Conservation (phyloP, 306 rosid species). For the Alnus rubra region DNA sequence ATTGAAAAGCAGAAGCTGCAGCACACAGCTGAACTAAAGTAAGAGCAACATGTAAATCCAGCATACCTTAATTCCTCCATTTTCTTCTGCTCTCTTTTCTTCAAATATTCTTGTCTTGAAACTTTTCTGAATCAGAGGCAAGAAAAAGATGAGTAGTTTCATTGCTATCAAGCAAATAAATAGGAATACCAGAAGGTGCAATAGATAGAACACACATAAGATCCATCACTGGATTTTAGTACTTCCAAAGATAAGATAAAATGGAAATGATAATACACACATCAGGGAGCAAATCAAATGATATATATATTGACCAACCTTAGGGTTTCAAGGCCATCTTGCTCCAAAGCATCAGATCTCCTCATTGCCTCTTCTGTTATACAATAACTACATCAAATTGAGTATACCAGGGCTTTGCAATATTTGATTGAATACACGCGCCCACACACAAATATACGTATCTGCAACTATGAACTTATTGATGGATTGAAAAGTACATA, state of each 20-base stretch:
- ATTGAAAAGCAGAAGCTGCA: conserved; percentile 16
- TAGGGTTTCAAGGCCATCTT: conserved; percentile 43
- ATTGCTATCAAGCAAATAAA: conserved; percentile 19
- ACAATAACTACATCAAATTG: conserved; percentile 37
- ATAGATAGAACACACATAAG: background rate
- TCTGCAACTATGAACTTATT: background rate
- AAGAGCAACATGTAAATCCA: conserved; percentile 11
- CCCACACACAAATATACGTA: too few relatives aligned
- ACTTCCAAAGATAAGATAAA: background rate
- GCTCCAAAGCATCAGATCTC: conserved; percentile 70
- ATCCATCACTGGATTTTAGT: background rate
- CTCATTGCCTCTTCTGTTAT: conserved; percentile 78
- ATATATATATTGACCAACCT: conserved; percentile 52
- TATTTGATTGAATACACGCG: too few relatives aligned
- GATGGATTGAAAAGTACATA: background rate
- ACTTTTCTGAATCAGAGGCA: conserved; percentile 56
- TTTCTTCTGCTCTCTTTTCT: conserved; percentile 92
- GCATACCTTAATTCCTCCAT: conserved; percentile 79
- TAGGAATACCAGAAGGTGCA: background rate
- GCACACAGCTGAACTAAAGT: conserved; percentile 15
- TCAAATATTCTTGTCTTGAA: conserved; percentile 87
- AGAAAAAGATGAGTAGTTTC: conserved; percentile 16
- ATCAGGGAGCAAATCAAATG: background rate
- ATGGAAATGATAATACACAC: background rate
- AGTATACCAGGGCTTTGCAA: background rate